Evolutionary conservation across 352 stramenopile species (phyloP), one percentile per base, ranked within the genome.

Genomic region (Paralagenidium karlingii): DNA sequence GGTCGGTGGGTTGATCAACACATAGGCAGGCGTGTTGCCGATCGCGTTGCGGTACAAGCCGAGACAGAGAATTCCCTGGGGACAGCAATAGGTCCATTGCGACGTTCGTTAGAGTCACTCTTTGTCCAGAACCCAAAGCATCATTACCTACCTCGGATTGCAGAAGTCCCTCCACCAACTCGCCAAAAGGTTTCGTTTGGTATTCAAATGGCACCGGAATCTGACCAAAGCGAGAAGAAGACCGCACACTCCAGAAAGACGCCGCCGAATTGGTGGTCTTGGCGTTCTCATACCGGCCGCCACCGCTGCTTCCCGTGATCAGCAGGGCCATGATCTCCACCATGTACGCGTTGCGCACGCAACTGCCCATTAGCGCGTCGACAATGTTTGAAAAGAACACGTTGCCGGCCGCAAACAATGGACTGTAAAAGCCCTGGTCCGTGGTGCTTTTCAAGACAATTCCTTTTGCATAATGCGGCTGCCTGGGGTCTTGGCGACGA

Each of bases 331-430:
- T 32, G 47, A 88, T 74, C 19, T 79, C 71, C 27, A 84, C 79
- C 12, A 82, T 49, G 6, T 67, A 61, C 24, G 63, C 44, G 31
- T 82, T 59, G 29, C 78, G 66, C 1, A 67, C 77, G 10, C 64
- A 73, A 3, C 58, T 67, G 0, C 69, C 70, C 19, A 85, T 58
- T 15, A 88, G 43, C 13, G 74, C 62, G 39, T 88, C 70, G 51
- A 82, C 62, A 24, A 80, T 54, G 37, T 88, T 84, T 2, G 70
- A 70, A 24, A 85, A 82, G 44, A 67, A 80, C 32, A 88, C 68
- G 40, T 82, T 63, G 0, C 74, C 70, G 1, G 65, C 70, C 13
- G 68, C 57, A 32, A 79, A 84, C 1, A 82, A 39, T 5, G 67
- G 59, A 6, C 49, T 70, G 43, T 78, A 69, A 21, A 84, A 64